phyloP scores from a whole-genome alignment of 2,329 filamentous ascomycete genomes.

The Sclerotinia glacialis region DNA sequence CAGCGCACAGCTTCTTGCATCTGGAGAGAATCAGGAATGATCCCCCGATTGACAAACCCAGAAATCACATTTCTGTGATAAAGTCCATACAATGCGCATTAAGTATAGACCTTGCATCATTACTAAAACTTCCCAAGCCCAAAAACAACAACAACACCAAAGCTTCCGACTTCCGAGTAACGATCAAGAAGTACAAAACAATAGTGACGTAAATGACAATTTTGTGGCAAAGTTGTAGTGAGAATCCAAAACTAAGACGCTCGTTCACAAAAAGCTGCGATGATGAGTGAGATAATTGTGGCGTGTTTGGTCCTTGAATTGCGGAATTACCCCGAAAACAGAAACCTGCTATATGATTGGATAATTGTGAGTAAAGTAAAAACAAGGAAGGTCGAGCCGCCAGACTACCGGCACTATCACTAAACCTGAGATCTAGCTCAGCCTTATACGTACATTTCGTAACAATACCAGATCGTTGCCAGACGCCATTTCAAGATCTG shows the following conservation, averaged over 20 bases:
- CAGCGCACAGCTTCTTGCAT: background rate
- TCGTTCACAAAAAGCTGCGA: background rate
- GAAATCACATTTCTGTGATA: background rate
- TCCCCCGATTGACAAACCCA: background rate
- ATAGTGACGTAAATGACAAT: background rate
- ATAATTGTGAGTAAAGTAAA: background rate
- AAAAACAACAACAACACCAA: too few relatives aligned
- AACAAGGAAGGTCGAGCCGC: background rate
- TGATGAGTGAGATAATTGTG: background rate
- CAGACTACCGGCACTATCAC: background rate
- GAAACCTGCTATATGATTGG: background rate
- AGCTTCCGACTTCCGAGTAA: too few relatives aligned
- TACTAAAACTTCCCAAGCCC: too few relatives aligned
- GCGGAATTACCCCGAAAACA: background rate
- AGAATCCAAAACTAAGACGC: background rate
- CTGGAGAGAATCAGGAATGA: background rate
- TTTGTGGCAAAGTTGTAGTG: background rate
- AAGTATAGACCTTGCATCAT: too few relatives aligned
- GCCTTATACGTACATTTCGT: constrained; percentile 2
- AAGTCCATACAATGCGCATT: too few relatives aligned
- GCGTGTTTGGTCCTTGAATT: background rate
- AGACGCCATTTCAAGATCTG: background rate
- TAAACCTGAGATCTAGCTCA: constrained; percentile 3
- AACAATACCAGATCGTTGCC: background rate
- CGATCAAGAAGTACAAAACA: too few relatives aligned